Evolutionary conservation across 2,329 filamentous ascomycete species (phyloP).

Genomic region (Botryotinia calthae): DNA sequence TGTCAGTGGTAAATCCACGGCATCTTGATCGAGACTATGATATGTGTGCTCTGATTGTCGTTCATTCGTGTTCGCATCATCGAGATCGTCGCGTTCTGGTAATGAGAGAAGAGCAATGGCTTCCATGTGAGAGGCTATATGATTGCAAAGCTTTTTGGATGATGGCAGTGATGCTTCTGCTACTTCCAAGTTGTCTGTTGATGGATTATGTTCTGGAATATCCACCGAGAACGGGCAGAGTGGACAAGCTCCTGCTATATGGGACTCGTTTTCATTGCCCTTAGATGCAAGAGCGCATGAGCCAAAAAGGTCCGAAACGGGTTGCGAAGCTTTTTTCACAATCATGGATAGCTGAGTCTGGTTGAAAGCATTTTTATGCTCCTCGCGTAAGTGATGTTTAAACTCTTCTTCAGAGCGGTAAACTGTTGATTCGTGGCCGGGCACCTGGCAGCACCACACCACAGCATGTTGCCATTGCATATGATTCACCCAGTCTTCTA

Average conservation of each 20-base stretch:
- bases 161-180: background rate
- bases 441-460: conserved; percentile 7
- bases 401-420: conserved; percentile 7
- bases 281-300: background rate
- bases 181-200: background rate
- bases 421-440: conserved; percentile 5
- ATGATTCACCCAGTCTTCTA: conserved; percentile 7
- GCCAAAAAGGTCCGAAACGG: background rate
- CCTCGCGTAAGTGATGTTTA: background rate
- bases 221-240: conserved; percentile 3
- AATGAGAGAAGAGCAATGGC: conserved; percentile 1
- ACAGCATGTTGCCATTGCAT: conserved; percentile 16
- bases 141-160: background rate
- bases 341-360: conserved; percentile 6
- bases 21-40: background rate
- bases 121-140: conserved; percentile 12
- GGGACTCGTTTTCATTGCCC: background rate
- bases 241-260: background rate
- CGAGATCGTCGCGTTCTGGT: conserved; percentile 14
- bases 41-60: conserved; percentile 4
- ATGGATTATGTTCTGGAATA: background rate
- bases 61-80: conserved; percentile 3
- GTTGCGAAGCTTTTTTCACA: background rate
- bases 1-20: background rate
- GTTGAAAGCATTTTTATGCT: conserved; percentile 1